Conservation (phyloP, 148 eudicot genomes). For the Vaccinium darrowii region DNA sequence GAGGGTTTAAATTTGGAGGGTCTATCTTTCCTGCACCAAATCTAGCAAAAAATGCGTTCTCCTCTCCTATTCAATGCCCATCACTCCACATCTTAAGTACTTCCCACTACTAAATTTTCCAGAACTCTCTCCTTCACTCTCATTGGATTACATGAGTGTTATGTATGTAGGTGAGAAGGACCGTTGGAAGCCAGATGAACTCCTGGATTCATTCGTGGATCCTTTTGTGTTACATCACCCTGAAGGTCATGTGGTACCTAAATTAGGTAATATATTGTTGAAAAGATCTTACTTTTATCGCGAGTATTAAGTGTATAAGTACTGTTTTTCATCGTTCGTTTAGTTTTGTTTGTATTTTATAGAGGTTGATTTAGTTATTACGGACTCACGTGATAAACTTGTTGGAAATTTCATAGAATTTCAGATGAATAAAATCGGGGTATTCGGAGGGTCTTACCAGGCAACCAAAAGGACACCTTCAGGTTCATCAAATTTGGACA, state of each 20-base stretch:
- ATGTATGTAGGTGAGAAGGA: constrained; percentile 29
- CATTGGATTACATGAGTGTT: too few species aligned
- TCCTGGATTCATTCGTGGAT: constrained; percentile 20
- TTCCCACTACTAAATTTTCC: neutral
- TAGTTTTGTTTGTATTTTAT: too few species aligned
- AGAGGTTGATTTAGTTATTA: too few species aligned
- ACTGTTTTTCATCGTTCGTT: too few species aligned
- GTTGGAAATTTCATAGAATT: too few species aligned
- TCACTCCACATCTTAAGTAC: constrained; percentile 26
- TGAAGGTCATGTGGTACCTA: constrained; percentile 27
- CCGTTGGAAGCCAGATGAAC: constrained; percentile 16
- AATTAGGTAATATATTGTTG: constrained; percentile 15
- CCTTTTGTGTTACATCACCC: constrained; percentile 32
- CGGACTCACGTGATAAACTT: too few species aligned
- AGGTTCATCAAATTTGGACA: too few species aligned
- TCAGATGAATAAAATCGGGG: too few species aligned
- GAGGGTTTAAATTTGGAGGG: constrained; percentile 24
- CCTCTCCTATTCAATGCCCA: neutral
- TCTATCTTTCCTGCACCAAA: neutral
- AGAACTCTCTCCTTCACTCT: too few species aligned
- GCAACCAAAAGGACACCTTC: too few species aligned
- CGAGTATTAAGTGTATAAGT: too few species aligned
- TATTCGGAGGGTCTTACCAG: too few species aligned
- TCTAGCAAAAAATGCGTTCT: constrained; percentile 26
- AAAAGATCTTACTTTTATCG: neutral